Conservation (phyloP, 257 asterid species). For the Galeopsis tetrahit region DNA sequence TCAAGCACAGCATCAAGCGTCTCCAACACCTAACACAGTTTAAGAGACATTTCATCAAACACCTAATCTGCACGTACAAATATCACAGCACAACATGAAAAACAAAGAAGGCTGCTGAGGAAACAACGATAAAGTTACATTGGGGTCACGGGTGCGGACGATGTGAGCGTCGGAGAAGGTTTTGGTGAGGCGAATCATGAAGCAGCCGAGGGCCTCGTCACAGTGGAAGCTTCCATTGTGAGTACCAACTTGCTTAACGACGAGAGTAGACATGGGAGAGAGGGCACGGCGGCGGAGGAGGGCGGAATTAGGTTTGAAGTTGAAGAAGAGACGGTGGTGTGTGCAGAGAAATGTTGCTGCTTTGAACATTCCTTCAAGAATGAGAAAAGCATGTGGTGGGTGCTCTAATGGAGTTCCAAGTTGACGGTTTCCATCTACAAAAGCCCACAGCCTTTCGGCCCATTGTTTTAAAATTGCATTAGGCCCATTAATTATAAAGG, state of each 20-base stretch:
- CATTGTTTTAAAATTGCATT: too few relatives aligned
- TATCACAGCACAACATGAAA: background rate
- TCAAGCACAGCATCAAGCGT: constrained; percentile 90
- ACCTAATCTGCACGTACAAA: constrained; percentile 36
- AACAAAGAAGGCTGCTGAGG: background rate
- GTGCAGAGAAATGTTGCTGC: constrained; percentile 44
- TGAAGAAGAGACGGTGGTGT: constrained; percentile 42
- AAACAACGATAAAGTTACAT: constrained; percentile 40
- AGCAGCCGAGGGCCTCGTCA: constrained; percentile 97
- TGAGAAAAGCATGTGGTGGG: background rate
- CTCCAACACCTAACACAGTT: constrained; percentile 63
- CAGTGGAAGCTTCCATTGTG: constrained; percentile 98
- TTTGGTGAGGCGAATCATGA: constrained; percentile 86
- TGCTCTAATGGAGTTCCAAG: background rate
- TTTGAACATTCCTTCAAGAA: constrained; percentile 44
- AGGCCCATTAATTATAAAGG: too few relatives aligned
- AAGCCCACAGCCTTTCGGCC: background rate
- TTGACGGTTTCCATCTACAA: background rate
- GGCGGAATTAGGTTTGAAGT: constrained; percentile 32
- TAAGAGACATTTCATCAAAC: constrained; percentile 61
- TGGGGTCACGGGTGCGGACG: constrained; percentile 87
- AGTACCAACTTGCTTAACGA: constrained; percentile 74
- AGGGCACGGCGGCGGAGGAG: constrained; percentile 14
- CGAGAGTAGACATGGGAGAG: constrained; percentile 57
- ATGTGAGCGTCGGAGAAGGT: constrained; percentile 68